phyloP scores from a whole-genome alignment of 768 basidiomycete genomes.

The Auricularia auricula-judae region DNA sequence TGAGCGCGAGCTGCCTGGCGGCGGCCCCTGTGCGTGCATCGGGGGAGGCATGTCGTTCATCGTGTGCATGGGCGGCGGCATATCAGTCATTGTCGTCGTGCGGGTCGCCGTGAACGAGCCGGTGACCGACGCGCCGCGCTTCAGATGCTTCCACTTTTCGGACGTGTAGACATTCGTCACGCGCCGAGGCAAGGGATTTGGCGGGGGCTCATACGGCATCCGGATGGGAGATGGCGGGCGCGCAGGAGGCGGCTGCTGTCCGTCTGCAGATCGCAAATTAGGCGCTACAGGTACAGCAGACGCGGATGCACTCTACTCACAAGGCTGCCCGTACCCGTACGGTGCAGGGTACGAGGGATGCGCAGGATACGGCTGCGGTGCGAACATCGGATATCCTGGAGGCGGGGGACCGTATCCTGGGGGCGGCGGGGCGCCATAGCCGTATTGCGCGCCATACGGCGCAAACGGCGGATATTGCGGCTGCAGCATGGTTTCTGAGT shows the following conservation, averaged over 20 bases:
- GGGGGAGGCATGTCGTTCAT: background rate
- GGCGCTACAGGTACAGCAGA: background rate
- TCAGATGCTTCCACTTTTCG: background rate
- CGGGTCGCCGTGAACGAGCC: background rate
- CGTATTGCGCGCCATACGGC: background rate
- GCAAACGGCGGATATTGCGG: background rate
- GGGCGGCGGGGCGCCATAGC: no score
- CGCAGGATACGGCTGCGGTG: no score
- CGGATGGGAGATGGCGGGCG: background rate
- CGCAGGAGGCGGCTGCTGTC: background rate
- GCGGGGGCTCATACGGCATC: background rate
- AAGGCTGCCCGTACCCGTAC: background rate
- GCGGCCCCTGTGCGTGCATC: background rate
- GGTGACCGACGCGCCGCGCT: background rate
- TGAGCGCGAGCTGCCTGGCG: no score
- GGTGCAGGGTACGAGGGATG: background rate
- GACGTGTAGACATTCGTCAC: background rate
- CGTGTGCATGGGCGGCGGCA: background rate
- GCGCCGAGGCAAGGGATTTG: background rate
- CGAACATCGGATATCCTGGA: no score
- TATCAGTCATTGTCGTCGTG: background rate
- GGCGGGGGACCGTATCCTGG: no score
- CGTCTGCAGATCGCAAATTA: background rate
- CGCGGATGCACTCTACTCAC: background rate
- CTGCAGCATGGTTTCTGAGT: background rate